Evolutionary conservation across 805 yeast genomes (phyloP), one percentile per base, ranked within the genome.

Genomic region (Saccharomycopsis malanga): DNA sequence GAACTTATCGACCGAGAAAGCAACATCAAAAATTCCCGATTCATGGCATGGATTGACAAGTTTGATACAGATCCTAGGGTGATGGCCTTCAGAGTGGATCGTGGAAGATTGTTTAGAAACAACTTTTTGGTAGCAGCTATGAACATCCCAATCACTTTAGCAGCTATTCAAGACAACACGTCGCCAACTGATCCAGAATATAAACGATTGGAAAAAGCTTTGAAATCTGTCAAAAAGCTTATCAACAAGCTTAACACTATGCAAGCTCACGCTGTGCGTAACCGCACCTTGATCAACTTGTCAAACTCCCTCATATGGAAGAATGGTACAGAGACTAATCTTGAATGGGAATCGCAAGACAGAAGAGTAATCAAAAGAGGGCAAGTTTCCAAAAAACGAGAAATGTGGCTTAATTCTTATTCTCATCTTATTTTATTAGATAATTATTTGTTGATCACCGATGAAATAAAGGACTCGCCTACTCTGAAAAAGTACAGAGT

Each of bases 401-500:
- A 83, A 42, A 65, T 79, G 56, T 76, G 79, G 67, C 66, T 79
- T 25, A 81, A 80, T 34, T 70, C 83, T 34, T 64, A 68, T 5
- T 66, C 72, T 0, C 69, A 76, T 53, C 56, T 83, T 21, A 75
- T 85, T 17, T 63, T 87, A 24, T 63, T 87, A 44, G 95, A 87
- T 58, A 84, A 87, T 57, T 84, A 71, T 55, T 62, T 87, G 38
- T 58, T 87, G 27, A 72, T 87, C 1, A 80, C 86, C 1, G 81
- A 86, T 35, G 70, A 70, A 40, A 61, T 73, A 2, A 67, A 68
- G 6, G 73, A 71, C 39, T 73, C 67, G 6, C 52, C 60, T 9
- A 55, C 55, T 10, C 62, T 15, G 45, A 41, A 56, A 32, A 56
- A 54, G 15, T 70, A 59, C 39, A 70, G 70, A 53, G 70, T 80